phyloP scores from a whole-genome alignment of 495 filamentous ascomycete species.

The Geopyxis carbonaria region DNA sequence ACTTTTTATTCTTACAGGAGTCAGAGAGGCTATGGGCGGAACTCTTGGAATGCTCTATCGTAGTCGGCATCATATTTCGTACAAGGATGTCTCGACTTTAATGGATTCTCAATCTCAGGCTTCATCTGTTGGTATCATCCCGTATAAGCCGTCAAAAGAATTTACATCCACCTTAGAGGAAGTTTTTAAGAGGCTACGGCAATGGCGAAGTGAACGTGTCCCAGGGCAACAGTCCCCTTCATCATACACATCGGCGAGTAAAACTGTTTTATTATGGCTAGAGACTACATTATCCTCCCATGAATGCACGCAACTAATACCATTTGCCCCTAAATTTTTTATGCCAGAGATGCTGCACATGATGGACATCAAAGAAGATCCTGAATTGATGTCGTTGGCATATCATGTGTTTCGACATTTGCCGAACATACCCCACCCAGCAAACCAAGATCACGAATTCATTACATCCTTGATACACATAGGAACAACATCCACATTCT shows the following conservation, averaged over 20 bases:
- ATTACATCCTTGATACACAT: constrained; percentile 76
- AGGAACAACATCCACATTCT: constrained; percentile 67
- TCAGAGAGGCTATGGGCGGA: constrained; percentile 84
- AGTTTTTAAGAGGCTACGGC: constrained; percentile 65
- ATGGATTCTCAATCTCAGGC: constrained; percentile 59
- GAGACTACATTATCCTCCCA: constrained; percentile 78
- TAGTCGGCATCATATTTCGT: constrained; percentile 85
- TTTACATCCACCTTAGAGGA: constrained; percentile 54
- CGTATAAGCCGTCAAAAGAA: constrained; percentile 60
- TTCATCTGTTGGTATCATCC: constrained; percentile 70
- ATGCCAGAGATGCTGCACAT: constrained; percentile 89
- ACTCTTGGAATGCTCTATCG: constrained; percentile 74
- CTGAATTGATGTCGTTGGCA: constrained; percentile 80
- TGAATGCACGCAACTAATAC: constrained; percentile 79
- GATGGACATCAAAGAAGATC: constrained; percentile 99
- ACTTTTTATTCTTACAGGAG: constrained; percentile 24
- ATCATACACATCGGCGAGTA: constrained; percentile 87
- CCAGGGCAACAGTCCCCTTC: constrained; percentile 86
- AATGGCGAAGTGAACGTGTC: constrained; percentile 68
- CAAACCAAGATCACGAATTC: constrained; percentile 67
- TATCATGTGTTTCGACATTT: constrained; percentile 97
- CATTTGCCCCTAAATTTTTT: constrained; percentile 80
- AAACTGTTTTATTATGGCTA: constrained; percentile 90
- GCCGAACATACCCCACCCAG: constrained; percentile 84
- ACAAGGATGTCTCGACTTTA: constrained; percentile 53